Base-by-base conservation (phyloP, 2,329 filamentous ascomycete species). In the Colletotrichum spaethianum region DNA sequence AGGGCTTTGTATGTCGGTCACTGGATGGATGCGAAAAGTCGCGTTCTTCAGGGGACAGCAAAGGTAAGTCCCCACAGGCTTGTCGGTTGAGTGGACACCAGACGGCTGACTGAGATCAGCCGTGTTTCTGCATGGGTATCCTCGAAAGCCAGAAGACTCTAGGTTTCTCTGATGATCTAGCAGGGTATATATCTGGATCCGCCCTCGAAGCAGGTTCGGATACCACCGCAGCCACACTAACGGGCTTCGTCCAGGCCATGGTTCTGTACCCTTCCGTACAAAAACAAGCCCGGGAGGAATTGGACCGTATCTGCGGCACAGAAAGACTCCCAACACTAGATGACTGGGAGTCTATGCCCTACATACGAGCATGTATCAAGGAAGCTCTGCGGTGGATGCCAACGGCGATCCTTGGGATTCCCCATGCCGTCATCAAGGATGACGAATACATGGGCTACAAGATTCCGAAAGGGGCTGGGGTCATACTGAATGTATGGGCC, bases 311-410 rank as follows among this genome's bases (percentile, higher is more conserved):
- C 1, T 78, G 86, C 23, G 86, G 86, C 2, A 55, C 38, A 14
- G 77, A 82, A 16, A 79, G 86, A 3, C 67, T 86, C 3, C 87
- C 87, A 0, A 79, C 75, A 2, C 81, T 84, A 73, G 75, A 82
- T 0, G 86, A 89, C 73, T 79, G 82, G 59, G 74, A 78, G 2
- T 76, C 81, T 5, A 78, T 89, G 2, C 86, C 85, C 0, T 89
- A 89, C 71, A 79, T 86, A n/a, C 78, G 81, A n/a, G 81, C 80
- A 40, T 79, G 82, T 26, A 78, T 87, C 59, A 87, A 87, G 66
- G 86, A 88, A 74, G 78, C 76, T 18, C 76, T 85, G 50, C 80
- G 86, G 6, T 88, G 86, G 85, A 83, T 85, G 76, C 84, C 86
- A 1, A 80, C 81, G 0, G 76, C 77, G 0, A 80, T 82, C 16